These are phyloP conservation scores for Pleurotus platypus DNA, from an alignment of 768 basidiomycete genomes.

Conservation along the genomic window DNA sequence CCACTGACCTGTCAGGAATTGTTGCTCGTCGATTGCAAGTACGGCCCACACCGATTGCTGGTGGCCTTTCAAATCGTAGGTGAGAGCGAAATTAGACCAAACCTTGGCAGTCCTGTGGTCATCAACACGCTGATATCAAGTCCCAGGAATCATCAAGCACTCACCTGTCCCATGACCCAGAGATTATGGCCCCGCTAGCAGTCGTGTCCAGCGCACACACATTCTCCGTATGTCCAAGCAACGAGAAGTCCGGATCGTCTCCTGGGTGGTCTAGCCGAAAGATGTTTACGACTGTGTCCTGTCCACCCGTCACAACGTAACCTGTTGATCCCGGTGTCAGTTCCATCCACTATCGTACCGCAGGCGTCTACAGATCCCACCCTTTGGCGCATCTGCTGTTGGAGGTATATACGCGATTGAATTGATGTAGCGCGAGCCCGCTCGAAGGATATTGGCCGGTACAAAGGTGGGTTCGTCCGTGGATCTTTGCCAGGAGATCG, in stretches of 20 bases:
- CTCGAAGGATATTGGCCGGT: conserved; percentile 50
- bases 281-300: conserved; percentile 84
- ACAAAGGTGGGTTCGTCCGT: conserved; percentile 46
- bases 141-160: conserved; percentile 17
- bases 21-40: conserved; percentile 68
- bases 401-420: conserved; percentile 76
- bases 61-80: conserved; percentile 79
- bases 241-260: conserved; percentile 75
- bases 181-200: conserved; percentile 77
- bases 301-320: conserved; percentile 82
- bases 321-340: conserved; percentile 42
- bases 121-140: background rate
- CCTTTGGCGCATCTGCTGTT: conserved; percentile 65
- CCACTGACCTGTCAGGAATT: conserved; percentile 76
- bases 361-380: conserved; percentile 32
- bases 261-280: conserved; percentile 54
- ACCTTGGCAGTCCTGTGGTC: conserved; percentile 83
- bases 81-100: conserved; percentile 76
- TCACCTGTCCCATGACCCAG: conserved; percentile 97
- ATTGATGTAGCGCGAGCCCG: conserved; percentile 76
- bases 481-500: conserved; percentile 77
- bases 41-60: conserved; percentile 95
- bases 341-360: conserved; percentile 13
- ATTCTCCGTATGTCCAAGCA: conserved; percentile 89
- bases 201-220: conserved; percentile 81